These are phyloP conservation scores for Apiotrichum gracile DNA, from an alignment of 1,284 basidiomycete genomes.

Conservation along the genomic window DNA sequence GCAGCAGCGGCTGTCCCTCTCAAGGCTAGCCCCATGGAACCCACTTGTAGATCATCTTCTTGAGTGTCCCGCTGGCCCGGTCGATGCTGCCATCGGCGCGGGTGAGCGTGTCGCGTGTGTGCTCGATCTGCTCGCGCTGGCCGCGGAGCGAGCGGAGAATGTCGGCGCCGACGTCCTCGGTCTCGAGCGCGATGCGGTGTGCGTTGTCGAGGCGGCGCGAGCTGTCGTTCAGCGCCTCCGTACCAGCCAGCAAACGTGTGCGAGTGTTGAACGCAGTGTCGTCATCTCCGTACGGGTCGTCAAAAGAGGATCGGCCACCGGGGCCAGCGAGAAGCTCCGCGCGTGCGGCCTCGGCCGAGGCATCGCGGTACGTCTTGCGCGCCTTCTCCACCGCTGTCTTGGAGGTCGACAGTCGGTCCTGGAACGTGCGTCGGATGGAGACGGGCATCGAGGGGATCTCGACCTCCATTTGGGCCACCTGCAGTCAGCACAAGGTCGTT, in stretches of 20 bases:
- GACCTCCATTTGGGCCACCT: constrained; percentile 99
- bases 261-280: constrained; percentile 52
- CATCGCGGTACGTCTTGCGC: constrained; percentile 63
- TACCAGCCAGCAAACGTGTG: constrained; percentile 70
- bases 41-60: constrained; percentile 58
- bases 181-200: constrained; percentile 89
- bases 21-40: background rate
- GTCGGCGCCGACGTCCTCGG: constrained; percentile 89
- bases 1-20: background rate
- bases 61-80: constrained; percentile 55
- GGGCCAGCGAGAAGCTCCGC: constrained; percentile 50
- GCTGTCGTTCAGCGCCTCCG: constrained; percentile 67
- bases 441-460: constrained; percentile 95
- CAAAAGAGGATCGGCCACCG: constrained; percentile 52
- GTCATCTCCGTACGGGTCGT: constrained; percentile 62
- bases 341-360: constrained; percentile 45
- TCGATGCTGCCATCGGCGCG: constrained; percentile 57
- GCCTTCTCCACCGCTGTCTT: constrained; percentile 66
- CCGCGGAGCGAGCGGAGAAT: constrained; percentile 78
- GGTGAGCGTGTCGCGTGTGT: constrained; percentile 66
- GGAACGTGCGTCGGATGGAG: constrained; percentile 68
- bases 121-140: constrained; percentile 94
- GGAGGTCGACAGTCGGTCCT: constrained; percentile 62
- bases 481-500: constrained; percentile 2
- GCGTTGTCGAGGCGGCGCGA: constrained; percentile 78